phyloP scores from a whole-genome alignment of 805 yeast species.

The Yamadazyma olivae region DNA sequence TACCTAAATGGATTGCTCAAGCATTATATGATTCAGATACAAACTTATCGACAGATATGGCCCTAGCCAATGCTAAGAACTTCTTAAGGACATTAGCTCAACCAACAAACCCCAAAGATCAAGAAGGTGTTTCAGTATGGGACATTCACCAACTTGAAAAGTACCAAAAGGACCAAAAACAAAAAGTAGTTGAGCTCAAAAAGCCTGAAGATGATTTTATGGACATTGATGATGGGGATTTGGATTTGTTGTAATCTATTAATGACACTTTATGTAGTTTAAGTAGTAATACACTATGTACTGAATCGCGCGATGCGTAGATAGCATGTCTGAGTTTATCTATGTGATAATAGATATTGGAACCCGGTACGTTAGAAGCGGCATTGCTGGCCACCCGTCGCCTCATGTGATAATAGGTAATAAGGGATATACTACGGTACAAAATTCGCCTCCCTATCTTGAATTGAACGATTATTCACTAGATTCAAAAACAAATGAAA shows the following conservation, averaged over 20 bases:
- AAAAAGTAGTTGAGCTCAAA: slow-evolving; percentile 4
- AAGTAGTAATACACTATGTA: neutral
- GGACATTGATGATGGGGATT: slow-evolving; percentile 47
- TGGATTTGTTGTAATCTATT: slow-evolving; percentile 23
- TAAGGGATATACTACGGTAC: neutral
- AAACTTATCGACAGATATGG: slow-evolving; percentile 95
- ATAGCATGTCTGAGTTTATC: slow-evolving; percentile 8
- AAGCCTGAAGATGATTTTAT: slow-evolving; percentile 34
- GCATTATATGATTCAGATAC: slow-evolving; percentile 89
- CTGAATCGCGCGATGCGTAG: neutral
- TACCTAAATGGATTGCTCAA: slow-evolving; percentile 97
- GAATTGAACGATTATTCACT: slow-evolving; percentile 20
- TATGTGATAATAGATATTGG: slow-evolving; percentile 17
- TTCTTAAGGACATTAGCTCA: slow-evolving; percentile 92
- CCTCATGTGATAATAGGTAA: slow-evolving; percentile 14
- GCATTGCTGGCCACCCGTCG: slow-evolving; percentile 22
- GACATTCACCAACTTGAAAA: slow-evolving; percentile 61
- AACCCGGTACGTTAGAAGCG: slow-evolving; percentile 17
- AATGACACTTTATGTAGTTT: too few species aligned
- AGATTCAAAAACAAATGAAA: too few species aligned
- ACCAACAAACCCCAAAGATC: slow-evolving; percentile 84
- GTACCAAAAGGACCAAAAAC: slow-evolving; percentile 53
- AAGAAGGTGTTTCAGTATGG: slow-evolving; percentile 95
- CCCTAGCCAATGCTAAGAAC: slow-evolving; percentile 89
- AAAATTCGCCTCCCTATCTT: slow-evolving; percentile 17